Evolutionary conservation across 768 basidiomycete species (phyloP).

Genomic region (Leccinum olivaceopallidum): DNA sequence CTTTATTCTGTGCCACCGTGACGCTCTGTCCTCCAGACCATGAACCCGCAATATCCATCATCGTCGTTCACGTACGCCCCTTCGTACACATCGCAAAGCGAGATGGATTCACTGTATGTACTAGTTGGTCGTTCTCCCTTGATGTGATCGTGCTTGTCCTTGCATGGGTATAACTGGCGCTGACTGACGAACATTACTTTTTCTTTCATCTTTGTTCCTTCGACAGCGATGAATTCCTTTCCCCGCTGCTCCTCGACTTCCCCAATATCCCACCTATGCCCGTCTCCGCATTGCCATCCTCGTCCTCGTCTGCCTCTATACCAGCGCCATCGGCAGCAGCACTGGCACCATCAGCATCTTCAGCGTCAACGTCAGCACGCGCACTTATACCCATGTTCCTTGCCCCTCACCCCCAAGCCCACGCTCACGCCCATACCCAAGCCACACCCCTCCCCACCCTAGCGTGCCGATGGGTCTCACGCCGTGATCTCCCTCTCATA

Average conservation of each 20-base stretch:
- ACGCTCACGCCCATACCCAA: not conserved
- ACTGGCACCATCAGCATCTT: not conserved
- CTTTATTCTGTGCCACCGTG: not conserved
- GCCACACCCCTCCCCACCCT: not conserved
- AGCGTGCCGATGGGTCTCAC: constrained; percentile 16
- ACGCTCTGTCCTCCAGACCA: not conserved
- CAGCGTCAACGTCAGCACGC: not conserved
- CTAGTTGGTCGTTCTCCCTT: not conserved
- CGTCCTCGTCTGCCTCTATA: not conserved
- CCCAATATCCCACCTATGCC: not conserved
- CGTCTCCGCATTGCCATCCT: not conserved
- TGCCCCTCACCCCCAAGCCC: not conserved
- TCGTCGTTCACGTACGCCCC: not conserved
- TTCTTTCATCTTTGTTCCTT: not conserved
- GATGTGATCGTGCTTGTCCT: not conserved
- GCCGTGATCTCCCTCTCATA: not conserved
- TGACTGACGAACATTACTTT: not conserved
- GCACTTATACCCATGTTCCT: not conserved
- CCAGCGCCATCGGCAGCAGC: not conserved
- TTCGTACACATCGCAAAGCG: not conserved
- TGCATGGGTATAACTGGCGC: constrained; percentile 1
- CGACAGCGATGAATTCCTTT: constrained; percentile 20
- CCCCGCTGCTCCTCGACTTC: constrained; percentile 4
- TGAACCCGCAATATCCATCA: not conserved
- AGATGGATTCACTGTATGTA: constrained; percentile 15